These are phyloP conservation scores for Colletotrichum siamense DNA, from an alignment of 2,329 filamentous ascomycete genomes.

Conservation along the genomic window DNA sequence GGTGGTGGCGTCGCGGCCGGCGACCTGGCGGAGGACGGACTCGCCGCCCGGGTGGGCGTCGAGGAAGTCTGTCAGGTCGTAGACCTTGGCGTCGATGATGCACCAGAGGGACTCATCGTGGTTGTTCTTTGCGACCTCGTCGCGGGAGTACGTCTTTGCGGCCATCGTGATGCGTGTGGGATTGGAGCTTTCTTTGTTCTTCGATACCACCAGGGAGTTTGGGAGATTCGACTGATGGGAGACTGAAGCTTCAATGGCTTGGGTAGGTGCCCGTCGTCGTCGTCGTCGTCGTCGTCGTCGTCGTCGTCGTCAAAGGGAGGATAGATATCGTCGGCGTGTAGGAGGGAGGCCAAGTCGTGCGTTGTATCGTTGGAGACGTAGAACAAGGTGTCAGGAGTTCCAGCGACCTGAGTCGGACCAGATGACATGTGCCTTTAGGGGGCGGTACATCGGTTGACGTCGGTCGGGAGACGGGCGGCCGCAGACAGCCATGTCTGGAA, in stretches of 20 bases:
- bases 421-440: neutral
- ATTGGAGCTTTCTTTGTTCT: neutral
- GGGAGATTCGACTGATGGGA: neutral
- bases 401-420: neutral
- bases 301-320: neutral
- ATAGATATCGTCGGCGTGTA: neutral
- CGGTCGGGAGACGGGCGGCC: neutral
- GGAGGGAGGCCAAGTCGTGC: neutral
- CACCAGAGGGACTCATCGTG: slow-evolving; percentile 80
- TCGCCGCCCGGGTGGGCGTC: slow-evolving; percentile 86
- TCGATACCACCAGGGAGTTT: neutral
- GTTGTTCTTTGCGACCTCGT: slow-evolving; percentile 77
- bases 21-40: slow-evolving; percentile 80
- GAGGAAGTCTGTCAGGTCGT: slow-evolving; percentile 84
- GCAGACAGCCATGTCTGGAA: slow-evolving; percentile 7
- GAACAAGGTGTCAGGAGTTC: neutral
- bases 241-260: neutral
- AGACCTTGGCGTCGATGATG: slow-evolving; percentile 86
- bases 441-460: slow-evolving; percentile 9
- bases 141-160: slow-evolving; percentile 60
- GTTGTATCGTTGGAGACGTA: neutral
- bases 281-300: neutral
- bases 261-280: neutral
- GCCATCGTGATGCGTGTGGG: slow-evolving; percentile 31
- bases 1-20: slow-evolving; percentile 79